These are phyloP conservation scores for Sarocladium kiliense DNA, from an alignment of 2,329 filamentous ascomycete genomes.

Conservation along the genomic window DNA sequence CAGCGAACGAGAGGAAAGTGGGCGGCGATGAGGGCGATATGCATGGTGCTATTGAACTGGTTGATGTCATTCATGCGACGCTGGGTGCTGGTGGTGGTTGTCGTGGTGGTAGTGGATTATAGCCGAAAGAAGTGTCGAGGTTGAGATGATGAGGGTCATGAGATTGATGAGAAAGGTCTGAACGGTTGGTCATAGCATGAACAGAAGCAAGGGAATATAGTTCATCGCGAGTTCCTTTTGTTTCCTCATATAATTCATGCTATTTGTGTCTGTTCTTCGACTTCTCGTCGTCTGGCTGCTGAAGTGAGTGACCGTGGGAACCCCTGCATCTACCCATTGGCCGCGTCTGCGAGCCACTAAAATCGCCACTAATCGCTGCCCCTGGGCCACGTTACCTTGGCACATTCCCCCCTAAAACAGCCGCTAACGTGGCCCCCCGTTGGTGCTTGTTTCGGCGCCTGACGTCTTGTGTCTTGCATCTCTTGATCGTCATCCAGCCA, in stretches of 20 bases:
- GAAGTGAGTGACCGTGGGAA: too few relatives aligned
- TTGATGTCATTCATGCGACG: slow-evolving; percentile 8
- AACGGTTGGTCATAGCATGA: too few relatives aligned
- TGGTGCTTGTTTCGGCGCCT: slow-evolving; percentile 7
- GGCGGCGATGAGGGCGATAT: neutral
- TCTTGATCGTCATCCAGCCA: neutral
- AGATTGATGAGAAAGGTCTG: too few relatives aligned
- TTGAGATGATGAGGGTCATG: too few relatives aligned
- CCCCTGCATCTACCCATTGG: neutral
- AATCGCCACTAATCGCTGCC: neutral
- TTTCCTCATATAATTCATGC: neutral
- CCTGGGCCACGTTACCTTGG: slow-evolving; percentile 1
- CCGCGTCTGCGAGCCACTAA: neutral
- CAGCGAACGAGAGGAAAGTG: neutral
- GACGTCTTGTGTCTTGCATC: slow-evolving; percentile 9
- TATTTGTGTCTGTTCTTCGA: neutral
- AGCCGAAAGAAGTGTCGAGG: neutral
- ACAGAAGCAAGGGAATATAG: too few relatives aligned
- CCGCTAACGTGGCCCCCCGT: neutral
- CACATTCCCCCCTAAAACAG: neutral
- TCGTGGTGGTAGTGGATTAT: neutral
- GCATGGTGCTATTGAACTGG: neutral
- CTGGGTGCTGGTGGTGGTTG: neutral
- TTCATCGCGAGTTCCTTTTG: neutral
- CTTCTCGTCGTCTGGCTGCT: neutral